A percentile compares a stretch with the other conserved stretches of the same genome.
These are phyloP conservation scores for Glutinoglossum americanum DNA, from an alignment of 495 filamentous ascomycete species.

Conservation along the genomic window DNA sequence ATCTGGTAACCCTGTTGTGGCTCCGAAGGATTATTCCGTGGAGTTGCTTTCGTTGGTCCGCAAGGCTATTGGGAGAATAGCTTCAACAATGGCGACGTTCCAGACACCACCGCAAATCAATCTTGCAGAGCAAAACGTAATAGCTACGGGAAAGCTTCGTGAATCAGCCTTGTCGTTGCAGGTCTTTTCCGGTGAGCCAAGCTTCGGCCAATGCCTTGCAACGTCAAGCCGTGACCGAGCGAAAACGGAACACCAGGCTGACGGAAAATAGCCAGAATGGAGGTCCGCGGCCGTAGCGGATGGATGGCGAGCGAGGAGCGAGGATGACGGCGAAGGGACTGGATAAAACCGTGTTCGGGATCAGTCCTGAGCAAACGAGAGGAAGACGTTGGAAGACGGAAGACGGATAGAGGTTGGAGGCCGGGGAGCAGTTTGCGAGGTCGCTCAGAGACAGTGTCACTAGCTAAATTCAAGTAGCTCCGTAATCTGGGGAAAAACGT, in stretches of 20 bases:
- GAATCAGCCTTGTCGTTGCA: background rate
- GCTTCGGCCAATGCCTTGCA: background rate
- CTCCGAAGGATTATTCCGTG: background rate
- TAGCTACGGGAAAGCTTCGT: background rate
- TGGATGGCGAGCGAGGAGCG: background rate
- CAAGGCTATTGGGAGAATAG: background rate
- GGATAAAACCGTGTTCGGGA: background rate
- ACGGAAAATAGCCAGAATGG: background rate
- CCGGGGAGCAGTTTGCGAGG: background rate
- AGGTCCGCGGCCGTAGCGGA: background rate
- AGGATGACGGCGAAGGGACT: background rate
- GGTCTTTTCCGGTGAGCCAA: background rate
- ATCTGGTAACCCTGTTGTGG: background rate
- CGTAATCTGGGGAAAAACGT: conserved; percentile 1
- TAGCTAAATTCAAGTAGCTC: background rate
- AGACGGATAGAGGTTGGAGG: background rate
- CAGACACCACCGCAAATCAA: background rate
- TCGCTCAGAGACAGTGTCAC: background rate
- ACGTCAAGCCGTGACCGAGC: background rate
- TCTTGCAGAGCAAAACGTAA: background rate
- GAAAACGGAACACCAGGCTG: background rate
- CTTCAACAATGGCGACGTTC: background rate
- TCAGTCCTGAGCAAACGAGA: background rate
- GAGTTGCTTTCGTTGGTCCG: background rate
- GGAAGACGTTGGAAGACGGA: background rate